A percentile compares a stretch with the other conserved stretches of the same genome.
Conservation (phyloP, 1,284 basidiomycete genomes). For the Spongiforma sp. region DNA sequence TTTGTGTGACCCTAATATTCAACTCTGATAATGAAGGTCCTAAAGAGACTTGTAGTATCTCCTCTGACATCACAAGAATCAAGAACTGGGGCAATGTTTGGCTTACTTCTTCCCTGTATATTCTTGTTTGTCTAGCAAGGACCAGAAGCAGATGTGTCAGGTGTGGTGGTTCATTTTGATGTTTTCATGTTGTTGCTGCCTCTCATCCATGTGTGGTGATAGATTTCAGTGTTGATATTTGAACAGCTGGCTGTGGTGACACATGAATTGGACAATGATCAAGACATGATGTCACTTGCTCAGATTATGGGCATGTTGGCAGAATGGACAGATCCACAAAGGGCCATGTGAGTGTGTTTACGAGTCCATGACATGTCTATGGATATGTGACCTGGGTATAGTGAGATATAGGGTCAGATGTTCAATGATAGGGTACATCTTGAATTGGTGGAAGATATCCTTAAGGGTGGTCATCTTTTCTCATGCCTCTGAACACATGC, state of each 20-base stretch:
- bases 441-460: constrained; percentile 78
- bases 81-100: constrained; percentile 89
- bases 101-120: constrained; percentile 97
- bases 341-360: constrained; percentile 66
- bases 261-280: constrained; percentile 75
- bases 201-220: constrained; percentile 2
- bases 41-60: constrained; percentile 83
- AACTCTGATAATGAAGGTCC: no score
- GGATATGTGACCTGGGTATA: neutral
- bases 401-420: constrained; percentile 41
- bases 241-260: constrained; percentile 72
- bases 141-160: constrained; percentile 82
- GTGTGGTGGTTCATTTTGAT: constrained; percentile 45
- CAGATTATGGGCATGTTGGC: constrained; percentile 87
- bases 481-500: no score
- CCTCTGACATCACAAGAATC: constrained; percentile 87
- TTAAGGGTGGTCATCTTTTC: no score
- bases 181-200: neutral
- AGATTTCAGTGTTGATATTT: constrained; percentile 85
- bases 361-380: no score
- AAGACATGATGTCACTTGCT: constrained; percentile 80
- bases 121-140: constrained; percentile 82
- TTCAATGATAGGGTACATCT: constrained; percentile 70
- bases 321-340: constrained; percentile 94
- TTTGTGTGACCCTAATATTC: no score